Evolutionary conservation across 805 yeast genomes (phyloP).

Genomic region (Phaffomyces antillensis): DNA sequence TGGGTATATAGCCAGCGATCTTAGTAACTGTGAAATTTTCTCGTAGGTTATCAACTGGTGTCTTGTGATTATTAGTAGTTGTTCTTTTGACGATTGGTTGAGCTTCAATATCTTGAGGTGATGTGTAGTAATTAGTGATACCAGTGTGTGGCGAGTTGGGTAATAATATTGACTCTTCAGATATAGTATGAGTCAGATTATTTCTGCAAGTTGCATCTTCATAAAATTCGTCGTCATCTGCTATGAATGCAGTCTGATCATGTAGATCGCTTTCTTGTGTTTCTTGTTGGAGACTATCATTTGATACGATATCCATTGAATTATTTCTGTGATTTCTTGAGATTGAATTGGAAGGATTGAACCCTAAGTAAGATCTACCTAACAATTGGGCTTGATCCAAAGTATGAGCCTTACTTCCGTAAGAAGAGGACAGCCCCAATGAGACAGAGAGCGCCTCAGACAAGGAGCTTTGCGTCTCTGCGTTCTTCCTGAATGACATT

Average conservation of each 20-base stretch:
- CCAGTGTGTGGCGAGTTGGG: neutral
- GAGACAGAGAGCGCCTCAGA: constrained; percentile 23
- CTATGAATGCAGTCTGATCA: constrained; percentile 50
- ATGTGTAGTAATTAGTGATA: neutral
- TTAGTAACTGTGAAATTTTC: constrained; percentile 10
- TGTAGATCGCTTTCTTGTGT: constrained; percentile 37
- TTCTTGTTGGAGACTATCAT: neutral
- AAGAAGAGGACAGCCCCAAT: constrained; percentile 21
- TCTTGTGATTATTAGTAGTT: neutral
- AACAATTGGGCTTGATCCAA: constrained; percentile 11
- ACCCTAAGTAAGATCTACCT: constrained; percentile 25
- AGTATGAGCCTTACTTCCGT: neutral
- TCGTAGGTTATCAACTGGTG: neutral
- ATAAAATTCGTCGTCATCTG: constrained; percentile 46
- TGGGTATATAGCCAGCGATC: constrained; percentile 41
- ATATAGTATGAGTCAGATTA: neutral
- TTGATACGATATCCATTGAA: neutral
- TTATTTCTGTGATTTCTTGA: neutral
- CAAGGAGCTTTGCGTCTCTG: constrained; percentile 14
- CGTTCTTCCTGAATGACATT: constrained; percentile 6
- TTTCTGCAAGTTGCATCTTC: constrained; percentile 7
- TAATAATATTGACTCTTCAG: constrained; percentile 1
- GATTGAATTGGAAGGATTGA: constrained; percentile 2
- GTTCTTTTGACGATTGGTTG: neutral
- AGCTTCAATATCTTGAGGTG: constrained; percentile 6